These are phyloP conservation scores for Lathyrus tuberosus DNA, from an alignment of 306 rosid species.

Conservation along the genomic window DNA sequence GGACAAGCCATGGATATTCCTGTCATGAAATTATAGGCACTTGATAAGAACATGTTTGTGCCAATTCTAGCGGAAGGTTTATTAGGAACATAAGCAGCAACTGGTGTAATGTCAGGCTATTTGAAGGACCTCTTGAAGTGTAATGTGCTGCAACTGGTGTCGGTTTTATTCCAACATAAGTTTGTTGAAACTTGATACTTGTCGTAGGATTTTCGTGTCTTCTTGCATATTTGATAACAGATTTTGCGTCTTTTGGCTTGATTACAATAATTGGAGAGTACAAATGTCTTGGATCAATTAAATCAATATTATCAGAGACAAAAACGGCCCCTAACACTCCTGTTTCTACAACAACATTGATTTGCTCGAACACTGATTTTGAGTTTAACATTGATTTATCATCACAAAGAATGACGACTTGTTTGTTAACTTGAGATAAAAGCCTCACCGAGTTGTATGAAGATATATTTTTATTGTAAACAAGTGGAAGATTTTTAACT, in stretches of 20 bases:
- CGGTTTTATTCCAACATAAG: constrained; percentile 41
- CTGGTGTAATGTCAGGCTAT: no score
- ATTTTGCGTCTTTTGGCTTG: constrained; percentile 39
- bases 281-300: not conserved
- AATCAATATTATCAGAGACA: constrained; percentile 14
- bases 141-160: constrained; percentile 48
- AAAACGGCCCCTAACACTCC: constrained; percentile 42
- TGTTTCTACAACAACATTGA: not conserved
- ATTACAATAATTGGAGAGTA: constrained; percentile 42
- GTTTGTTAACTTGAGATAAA: not conserved
- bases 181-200: constrained; percentile 44
- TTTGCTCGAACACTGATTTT: not conserved
- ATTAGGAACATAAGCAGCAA: constrained; percentile 39
- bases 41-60: not conserved
- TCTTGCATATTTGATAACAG: constrained; percentile 43
- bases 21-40: constrained; percentile 31
- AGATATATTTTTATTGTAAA: constrained; percentile 33
- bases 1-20: constrained; percentile 50
- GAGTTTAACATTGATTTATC: not conserved
- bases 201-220: not conserved
- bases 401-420: constrained; percentile 40
- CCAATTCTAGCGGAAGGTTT: not conserved
- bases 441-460: constrained; percentile 35
- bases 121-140: constrained; percentile 53
- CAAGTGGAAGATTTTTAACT: constrained; percentile 27